phyloP scores from a whole-genome alignment of 768 basidiomycete species.

The Artomyces pyxidatus region DNA sequence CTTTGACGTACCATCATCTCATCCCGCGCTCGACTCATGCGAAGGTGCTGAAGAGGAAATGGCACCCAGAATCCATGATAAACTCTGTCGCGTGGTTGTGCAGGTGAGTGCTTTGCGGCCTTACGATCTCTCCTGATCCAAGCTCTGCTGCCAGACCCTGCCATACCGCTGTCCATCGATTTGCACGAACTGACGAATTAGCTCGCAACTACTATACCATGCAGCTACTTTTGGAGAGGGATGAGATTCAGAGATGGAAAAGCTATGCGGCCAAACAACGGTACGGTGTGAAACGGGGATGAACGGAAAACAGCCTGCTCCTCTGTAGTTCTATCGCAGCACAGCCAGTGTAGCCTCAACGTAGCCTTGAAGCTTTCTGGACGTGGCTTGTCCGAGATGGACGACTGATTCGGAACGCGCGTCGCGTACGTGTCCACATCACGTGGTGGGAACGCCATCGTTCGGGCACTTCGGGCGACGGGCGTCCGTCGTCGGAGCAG shows the following conservation, averaged over 20 bases:
- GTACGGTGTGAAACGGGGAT: conserved; percentile 15
- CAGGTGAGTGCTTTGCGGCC: conserved; percentile 19
- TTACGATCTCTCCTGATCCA: not conserved
- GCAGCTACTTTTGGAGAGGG: conserved; percentile 39
- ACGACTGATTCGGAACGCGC: no score
- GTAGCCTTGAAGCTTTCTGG: no score
- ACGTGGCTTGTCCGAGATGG: no score
- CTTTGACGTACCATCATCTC: conserved; percentile 54
- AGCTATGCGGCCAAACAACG: conserved; percentile 41
- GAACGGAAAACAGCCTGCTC: no score
- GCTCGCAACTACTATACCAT: conserved; percentile 43
- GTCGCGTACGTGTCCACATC: no score
- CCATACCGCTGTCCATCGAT: conserved; percentile 41
- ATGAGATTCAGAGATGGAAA: conserved; percentile 50
- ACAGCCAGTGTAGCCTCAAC: no score
- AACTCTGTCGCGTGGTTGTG: conserved; percentile 58
- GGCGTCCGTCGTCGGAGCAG: no score
- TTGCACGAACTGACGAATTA: conserved; percentile 43
- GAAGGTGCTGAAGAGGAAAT: conserved; percentile 48
- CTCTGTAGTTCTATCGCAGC: no score
- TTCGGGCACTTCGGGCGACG: no score
- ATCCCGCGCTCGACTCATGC: conserved; percentile 46
- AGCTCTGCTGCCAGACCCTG: conserved; percentile 36
- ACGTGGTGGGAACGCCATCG: no score
- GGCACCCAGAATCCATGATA: conserved; percentile 45